Conservation (phyloP, 768 basidiomycete species). For the Nidula microcarpa region DNA sequence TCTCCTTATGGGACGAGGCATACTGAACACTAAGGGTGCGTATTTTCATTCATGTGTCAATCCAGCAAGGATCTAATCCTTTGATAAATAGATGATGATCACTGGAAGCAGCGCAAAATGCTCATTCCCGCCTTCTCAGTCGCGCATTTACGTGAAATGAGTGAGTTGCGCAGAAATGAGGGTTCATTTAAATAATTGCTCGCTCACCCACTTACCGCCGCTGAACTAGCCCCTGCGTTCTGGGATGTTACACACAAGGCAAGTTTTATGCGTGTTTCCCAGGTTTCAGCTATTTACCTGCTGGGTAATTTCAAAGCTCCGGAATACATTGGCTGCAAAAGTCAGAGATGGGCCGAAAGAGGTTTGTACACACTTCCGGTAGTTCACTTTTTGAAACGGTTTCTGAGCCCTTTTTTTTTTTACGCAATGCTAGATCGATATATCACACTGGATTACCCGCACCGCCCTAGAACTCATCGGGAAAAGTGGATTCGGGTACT, state of each 20-base stretch:
- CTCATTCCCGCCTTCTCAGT: no score
- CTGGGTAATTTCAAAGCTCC: constrained; percentile 16
- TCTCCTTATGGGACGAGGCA: no score
- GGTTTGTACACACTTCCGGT: constrained; percentile 7
- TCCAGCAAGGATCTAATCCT: no score
- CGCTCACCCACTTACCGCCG: no score
- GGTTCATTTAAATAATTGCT: no score
- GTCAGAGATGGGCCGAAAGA: constrained; percentile 24
- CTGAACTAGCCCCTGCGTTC: constrained; percentile 28
- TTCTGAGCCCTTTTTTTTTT: background rate
- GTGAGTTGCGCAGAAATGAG: no score
- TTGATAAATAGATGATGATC: no score
- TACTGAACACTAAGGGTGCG: no score
- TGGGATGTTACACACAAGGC: constrained; percentile 28
- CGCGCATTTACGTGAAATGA: no score
- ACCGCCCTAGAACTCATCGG: constrained; percentile 47
- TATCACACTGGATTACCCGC: constrained; percentile 32
- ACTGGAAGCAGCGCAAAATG: no score
- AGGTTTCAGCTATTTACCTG: no score
- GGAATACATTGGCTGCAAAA: constrained; percentile 14
- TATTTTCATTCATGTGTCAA: no score
- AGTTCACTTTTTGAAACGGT: background rate
- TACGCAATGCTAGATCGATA: constrained; percentile 19
- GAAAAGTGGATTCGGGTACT: constrained; percentile 40
- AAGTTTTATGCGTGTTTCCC: background rate